Conservation (phyloP, 2,329 filamentous ascomycete genomes). For the Clarireedia monteithiana region DNA sequence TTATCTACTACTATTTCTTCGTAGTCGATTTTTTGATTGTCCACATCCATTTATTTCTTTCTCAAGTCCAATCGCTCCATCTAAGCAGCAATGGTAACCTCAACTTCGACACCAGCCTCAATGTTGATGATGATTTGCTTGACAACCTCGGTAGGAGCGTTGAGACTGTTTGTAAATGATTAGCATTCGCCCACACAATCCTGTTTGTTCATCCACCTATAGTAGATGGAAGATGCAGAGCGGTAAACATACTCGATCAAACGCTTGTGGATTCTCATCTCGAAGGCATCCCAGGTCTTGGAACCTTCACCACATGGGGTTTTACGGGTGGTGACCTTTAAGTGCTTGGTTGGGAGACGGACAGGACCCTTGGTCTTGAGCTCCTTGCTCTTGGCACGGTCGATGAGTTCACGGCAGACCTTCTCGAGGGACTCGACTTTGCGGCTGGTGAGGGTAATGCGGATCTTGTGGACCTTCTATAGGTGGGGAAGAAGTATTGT, state of each 20-base stretch:
- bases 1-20: conserved; percentile 3
- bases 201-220: no score
- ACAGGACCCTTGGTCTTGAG: conserved; percentile 97
- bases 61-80: conserved; percentile 11
- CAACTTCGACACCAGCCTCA: conserved; percentile 86
- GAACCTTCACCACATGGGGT: conserved; percentile 99
- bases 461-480: conserved; percentile 92
- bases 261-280: conserved; percentile 99
- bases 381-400: conserved; percentile 97
- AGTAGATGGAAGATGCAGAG: background rate
- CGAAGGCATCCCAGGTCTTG: conserved; percentile 98
- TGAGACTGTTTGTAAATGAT: conserved; percentile 48
- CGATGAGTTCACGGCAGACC: conserved; percentile 96
- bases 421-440: conserved; percentile 96
- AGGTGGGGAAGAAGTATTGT: background rate
- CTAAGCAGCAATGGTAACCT: conserved; percentile 86
- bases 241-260: conserved; percentile 69
- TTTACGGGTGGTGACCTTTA: conserved; percentile 77
- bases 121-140: conserved; percentile 97
- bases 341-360: conserved; percentile 92
- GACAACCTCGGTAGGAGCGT: conserved; percentile 95
- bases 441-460: conserved; percentile 92
- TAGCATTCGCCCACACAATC: no score
- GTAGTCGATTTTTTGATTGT: background rate
- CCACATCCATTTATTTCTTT: conserved; percentile 6